Conservation (phyloP, 768 basidiomycete species). For the Leccinum subgranulosum region DNA sequence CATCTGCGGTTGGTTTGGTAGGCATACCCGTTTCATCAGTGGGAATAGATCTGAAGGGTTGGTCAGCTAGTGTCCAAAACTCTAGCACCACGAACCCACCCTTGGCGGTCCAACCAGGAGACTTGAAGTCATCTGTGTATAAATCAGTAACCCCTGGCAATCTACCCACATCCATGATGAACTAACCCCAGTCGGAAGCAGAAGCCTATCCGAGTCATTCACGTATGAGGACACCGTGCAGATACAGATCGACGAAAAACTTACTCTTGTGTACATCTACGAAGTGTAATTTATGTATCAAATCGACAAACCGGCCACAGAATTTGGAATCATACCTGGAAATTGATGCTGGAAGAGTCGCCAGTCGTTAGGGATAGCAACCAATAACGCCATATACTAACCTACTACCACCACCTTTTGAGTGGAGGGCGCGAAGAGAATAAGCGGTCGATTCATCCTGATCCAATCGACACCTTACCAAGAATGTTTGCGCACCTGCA, state of each 20-base stretch:
- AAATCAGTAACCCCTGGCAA: not conserved
- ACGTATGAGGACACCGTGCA: not conserved
- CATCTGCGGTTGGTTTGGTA: not conserved
- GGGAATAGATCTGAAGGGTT: slow-evolving; percentile 54
- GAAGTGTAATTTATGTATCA: not conserved
- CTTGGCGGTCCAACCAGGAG: slow-evolving; percentile 63
- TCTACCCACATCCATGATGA: not conserved
- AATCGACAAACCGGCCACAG: not conserved
- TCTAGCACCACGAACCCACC: slow-evolving; percentile 33
- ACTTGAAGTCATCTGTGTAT: slow-evolving; percentile 64
- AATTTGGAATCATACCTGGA: slow-evolving; percentile 37
- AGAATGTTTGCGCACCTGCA: slow-evolving; percentile 63
- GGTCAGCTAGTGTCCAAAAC: not conserved
- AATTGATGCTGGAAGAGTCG: slow-evolving; percentile 55
- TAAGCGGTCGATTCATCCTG: not conserved
- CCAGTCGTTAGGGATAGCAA: not conserved
- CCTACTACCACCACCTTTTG: slow-evolving; percentile 54
- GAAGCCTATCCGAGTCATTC: slow-evolving; percentile 44
- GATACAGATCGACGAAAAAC: not conserved
- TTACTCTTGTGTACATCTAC: slow-evolving; percentile 63
- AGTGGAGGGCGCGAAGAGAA: not conserved
- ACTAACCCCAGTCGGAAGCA: slow-evolving; percentile 65
- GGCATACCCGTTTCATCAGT: slow-evolving; percentile 60
- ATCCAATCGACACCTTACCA: slow-evolving; percentile 30
- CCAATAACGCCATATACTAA: slow-evolving; percentile 18